Conservation (phyloP, 148 eudicot genomes). For the Chenopodium quinoa region DNA sequence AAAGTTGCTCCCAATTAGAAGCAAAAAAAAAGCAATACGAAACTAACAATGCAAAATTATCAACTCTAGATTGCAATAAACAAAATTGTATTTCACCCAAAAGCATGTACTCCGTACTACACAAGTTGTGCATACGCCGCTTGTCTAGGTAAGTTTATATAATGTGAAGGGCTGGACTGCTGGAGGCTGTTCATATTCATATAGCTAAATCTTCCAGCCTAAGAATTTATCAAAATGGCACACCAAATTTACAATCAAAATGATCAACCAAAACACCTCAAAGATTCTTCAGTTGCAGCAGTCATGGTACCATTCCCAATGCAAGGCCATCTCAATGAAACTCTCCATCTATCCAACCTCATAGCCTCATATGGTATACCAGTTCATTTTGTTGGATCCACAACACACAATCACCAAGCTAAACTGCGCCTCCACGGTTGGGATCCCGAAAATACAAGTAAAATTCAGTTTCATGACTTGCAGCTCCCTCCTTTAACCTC, state of each 20-base stretch:
- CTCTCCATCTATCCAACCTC: slow-evolving; percentile 59
- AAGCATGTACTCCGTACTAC: no score
- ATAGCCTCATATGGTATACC: slow-evolving; percentile 45
- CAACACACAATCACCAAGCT: slow-evolving; percentile 49
- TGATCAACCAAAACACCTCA: slow-evolving; percentile 36
- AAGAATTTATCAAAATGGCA: slow-evolving; percentile 7
- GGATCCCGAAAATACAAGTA: slow-evolving; percentile 17
- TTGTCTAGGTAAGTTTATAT: no score
- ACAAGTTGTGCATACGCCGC: no score
- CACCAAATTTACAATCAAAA: slow-evolving; percentile 10
- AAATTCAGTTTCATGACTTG: slow-evolving; percentile 53
- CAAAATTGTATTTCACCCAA: no score
- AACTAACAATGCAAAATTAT: no score
- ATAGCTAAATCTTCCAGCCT: not conserved
- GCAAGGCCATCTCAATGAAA: slow-evolving; percentile 76
- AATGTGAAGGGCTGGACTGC: no score
- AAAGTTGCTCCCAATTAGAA: no score
- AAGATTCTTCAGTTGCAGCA: slow-evolving; percentile 22
- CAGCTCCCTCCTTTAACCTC: slow-evolving; percentile 33
- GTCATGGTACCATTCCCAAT: slow-evolving; percentile 62
- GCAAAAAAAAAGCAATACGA: no score
- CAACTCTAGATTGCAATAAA: no score
- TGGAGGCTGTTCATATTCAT: not conserved
- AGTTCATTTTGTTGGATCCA: slow-evolving; percentile 46
- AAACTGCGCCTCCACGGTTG: slow-evolving; percentile 41